phyloP scores from a whole-genome alignment of 805 yeast species.

The Wickerhamiella occidentalis region DNA sequence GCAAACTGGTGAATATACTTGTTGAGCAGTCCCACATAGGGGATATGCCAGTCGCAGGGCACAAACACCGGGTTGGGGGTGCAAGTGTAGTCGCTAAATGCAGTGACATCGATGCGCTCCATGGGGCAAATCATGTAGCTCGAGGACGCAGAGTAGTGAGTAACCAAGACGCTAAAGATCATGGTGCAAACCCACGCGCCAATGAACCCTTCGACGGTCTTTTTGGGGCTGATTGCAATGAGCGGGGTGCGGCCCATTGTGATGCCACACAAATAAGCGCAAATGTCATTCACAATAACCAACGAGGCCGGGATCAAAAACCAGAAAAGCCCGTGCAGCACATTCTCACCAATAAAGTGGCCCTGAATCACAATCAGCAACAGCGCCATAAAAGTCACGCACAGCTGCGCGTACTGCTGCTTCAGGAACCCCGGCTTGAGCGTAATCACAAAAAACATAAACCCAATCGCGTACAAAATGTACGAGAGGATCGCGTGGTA shows the following conservation, averaged over 20 bases:
- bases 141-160: slow-evolving; percentile 51
- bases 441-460: slow-evolving; percentile 80
- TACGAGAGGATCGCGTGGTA: slow-evolving; percentile 82
- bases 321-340: slow-evolving; percentile 88
- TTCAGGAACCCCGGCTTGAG: slow-evolving; percentile 78
- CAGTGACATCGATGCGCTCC: slow-evolving; percentile 40
- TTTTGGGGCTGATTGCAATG: slow-evolving; percentile 89
- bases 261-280: slow-evolving; percentile 94
- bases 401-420: slow-evolving; percentile 88
- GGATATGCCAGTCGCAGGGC: slow-evolving; percentile 66
- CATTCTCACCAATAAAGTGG: slow-evolving; percentile 80
- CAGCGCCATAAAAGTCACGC: slow-evolving; percentile 88
- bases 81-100: slow-evolving; percentile 55
- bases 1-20: neutral
- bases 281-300: slow-evolving; percentile 88
- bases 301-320: slow-evolving; percentile 81
- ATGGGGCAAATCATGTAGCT: slow-evolving; percentile 85
- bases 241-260: slow-evolving; percentile 89
- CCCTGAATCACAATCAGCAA: slow-evolving; percentile 86
- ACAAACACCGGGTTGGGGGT: slow-evolving; percentile 82
- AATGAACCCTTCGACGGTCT: slow-evolving; percentile 92
- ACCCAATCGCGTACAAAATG: slow-evolving; percentile 72
- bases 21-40: slow-evolving; percentile 30
- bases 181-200: slow-evolving; percentile 97
- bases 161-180: slow-evolving; percentile 52